These are phyloP conservation scores for Fusarium coicis DNA, from an alignment of 2,329 filamentous ascomycete genomes.

Conservation along the genomic window DNA sequence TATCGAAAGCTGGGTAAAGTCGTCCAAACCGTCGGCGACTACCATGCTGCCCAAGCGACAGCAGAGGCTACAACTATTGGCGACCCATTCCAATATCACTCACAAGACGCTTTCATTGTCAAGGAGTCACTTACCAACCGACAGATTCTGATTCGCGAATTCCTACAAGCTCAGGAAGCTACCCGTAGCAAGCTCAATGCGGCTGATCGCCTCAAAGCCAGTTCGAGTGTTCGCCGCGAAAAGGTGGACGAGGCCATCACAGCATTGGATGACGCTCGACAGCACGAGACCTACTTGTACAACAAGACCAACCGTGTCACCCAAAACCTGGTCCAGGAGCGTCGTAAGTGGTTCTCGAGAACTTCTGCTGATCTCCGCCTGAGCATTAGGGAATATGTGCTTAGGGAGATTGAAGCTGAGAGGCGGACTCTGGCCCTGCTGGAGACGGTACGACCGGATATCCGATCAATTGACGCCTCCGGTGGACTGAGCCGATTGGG, in stretches of 20 bases:
- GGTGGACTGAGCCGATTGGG: conserved; percentile 91
- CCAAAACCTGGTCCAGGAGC: conserved; percentile 86
- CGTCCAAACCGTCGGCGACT: conserved; percentile 93
- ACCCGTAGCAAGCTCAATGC: conserved; percentile 86
- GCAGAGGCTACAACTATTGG: conserved; percentile 95
- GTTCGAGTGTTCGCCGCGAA: conserved; percentile 86
- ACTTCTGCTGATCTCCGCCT: conserved; percentile 85
- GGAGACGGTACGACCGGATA: conserved; percentile 93
- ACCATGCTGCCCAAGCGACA: conserved; percentile 94
- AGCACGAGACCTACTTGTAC: conserved; percentile 81
- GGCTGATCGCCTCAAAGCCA: conserved; percentile 88
- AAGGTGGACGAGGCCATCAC: conserved; percentile 99
- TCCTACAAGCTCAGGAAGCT: conserved; percentile 88
- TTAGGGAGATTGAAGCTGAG: conserved; percentile 96
- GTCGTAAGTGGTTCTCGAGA: conserved; percentile 88
- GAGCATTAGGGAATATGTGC: conserved; percentile 89
- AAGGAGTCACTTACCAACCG: conserved; percentile 98
- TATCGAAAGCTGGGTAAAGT: conserved; percentile 96
- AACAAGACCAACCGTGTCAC: conserved; percentile 92
- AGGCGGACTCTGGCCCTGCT: conserved; percentile 89
- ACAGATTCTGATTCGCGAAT: conserved; percentile 93
- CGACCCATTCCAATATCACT: conserved; percentile 94
- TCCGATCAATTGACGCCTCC: conserved; percentile 89
- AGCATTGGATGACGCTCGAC: conserved; percentile 86
- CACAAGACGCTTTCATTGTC: conserved; percentile 94